Base-by-base conservation (phyloP, 495 filamentous ascomycete species). In the Thermothielavioides terrestris region DNA sequence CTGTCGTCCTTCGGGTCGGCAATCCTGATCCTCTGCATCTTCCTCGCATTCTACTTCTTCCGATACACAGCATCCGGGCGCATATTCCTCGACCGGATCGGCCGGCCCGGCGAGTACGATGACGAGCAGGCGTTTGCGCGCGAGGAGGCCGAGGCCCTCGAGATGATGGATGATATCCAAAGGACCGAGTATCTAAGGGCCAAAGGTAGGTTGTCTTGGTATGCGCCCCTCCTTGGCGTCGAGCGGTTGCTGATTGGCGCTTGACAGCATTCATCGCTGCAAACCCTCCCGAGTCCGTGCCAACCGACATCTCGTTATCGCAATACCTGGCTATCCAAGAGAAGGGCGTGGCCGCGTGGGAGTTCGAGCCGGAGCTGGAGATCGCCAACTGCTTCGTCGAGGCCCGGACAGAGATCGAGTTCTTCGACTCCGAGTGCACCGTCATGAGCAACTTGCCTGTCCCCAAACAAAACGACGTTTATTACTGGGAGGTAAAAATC, bases 371-470 rank as follows among this genome's bases (percentile, higher is more conserved):
- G 2, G 92, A 98, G 67, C 70, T 98, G 30, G 92, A 98, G 66
- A 96, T 98, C 56, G 92, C 92, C 46, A 98, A 98, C 68, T 97
- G 94, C 65, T 98, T 98, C 64, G 92, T 98, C 38, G 89, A 98
- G 70, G 91, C 66, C 17, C 79, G 94, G 55, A 98, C 92, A 2
- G 92, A 98, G 66, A 92, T 98, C 46, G 92, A 98, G 63, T 98
- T 98, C 72, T 97, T 92, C 58, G 92, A 98, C 65, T 88, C 87
- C 10, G 94, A 92, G 64, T 97, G 92, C 68, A 94, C 88, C 62
- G 94, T 97, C 41, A 87, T 96, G 74, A 95, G 85, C 66, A 98
- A 98, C 56, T 70, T 98, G 32, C 92, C 92, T 0, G 84, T 98
- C 30, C 92, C 92, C 20, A 98, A 98, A 65, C 92, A 98, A 62